Evolutionary conservation across 257 asterid species (phyloP).

Genomic region (Nicotiana noctiflora): DNA sequence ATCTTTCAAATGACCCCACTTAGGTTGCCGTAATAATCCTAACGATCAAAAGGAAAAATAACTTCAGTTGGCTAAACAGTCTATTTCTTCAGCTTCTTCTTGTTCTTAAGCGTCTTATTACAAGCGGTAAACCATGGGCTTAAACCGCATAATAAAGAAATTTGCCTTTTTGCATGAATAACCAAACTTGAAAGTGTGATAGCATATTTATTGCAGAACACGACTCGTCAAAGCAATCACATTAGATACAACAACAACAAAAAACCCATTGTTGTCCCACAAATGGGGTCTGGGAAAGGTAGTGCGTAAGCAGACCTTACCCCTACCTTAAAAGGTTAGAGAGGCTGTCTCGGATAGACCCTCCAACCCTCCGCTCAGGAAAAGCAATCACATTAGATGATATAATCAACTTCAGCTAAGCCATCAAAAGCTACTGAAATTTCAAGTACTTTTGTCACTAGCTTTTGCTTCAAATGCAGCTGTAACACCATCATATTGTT

Average conservation of each 20-base stretch:
- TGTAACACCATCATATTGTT: not conserved
- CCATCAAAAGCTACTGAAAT: not conserved
- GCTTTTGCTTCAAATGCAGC: not conserved
- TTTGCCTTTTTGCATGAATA: not conserved
- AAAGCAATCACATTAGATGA: not conserved
- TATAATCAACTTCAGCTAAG: not conserved
- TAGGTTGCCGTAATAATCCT: constrained; percentile 84
- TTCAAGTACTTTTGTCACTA: not conserved
- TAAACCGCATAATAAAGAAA: not conserved
- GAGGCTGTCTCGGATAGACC: too few species aligned
- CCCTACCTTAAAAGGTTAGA: too few species aligned
- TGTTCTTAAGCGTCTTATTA: not conserved
- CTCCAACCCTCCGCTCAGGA: too few species aligned
- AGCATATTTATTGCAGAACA: not conserved
- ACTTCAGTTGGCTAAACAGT: not conserved
- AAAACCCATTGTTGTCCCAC: too few species aligned
- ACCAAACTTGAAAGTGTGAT: not conserved
- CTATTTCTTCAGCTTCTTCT: not conserved
- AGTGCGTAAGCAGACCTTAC: too few species aligned
- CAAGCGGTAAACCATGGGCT: not conserved
- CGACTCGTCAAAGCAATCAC: not conserved
- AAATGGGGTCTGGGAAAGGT: too few species aligned
- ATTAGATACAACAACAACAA: not conserved
- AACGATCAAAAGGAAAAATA: not conserved
- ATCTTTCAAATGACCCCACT: constrained; percentile 99